A percentile compares a stretch with the other conserved stretches of the same genome.
Evolutionary conservation across 1,284 basidiomycete genomes (phyloP).

Genomic region (Irpex sp.): DNA sequence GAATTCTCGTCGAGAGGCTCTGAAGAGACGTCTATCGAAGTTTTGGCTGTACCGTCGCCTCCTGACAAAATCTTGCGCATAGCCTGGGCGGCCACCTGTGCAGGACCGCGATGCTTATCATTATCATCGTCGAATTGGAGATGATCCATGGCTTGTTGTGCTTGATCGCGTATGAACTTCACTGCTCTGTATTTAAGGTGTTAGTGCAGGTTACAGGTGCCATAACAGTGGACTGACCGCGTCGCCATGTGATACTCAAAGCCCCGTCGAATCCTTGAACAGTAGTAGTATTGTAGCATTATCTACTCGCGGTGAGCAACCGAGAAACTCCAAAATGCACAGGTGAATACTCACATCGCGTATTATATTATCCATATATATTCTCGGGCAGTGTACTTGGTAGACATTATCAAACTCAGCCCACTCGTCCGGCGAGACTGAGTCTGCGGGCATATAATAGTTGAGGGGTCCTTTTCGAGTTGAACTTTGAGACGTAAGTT

Average conservation of each 20-base stretch:
- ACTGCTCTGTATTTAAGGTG: conserved; percentile 53
- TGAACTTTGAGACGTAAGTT: conserved; percentile 34
- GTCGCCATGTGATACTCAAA: conserved; percentile 89
- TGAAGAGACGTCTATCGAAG: conserved; percentile 38
- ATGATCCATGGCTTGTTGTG: conserved; percentile 41
- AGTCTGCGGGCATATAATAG: conserved; percentile 66
- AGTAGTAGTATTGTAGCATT: conserved; percentile 88
- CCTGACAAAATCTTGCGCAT: conserved; percentile 59
- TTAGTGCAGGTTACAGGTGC: neutral
- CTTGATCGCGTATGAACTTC: conserved; percentile 82
- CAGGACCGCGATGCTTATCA: conserved; percentile 31
- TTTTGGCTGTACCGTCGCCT: conserved; percentile 36
- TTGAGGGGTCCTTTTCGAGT: conserved; percentile 33
- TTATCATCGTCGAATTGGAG: conserved; percentile 27
- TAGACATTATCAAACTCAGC: conserved; percentile 88
- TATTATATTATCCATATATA: conserved; percentile 78
- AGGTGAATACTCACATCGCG: conserved; percentile 28
- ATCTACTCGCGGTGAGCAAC: conserved; percentile 42
- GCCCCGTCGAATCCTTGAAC: conserved; percentile 70
- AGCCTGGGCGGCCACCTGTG: conserved; percentile 56
- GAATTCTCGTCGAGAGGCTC: conserved; percentile 17
- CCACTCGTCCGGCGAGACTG: conserved; percentile 70
- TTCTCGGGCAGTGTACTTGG: conserved; percentile 84
- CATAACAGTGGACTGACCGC: conserved; percentile 44
- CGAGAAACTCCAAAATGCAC: neutral